Evolutionary conservation across 192 early-diverging fungal species (phyloP), one percentile per base, ranked within the genome.

Genomic region (Coemansia sp.): DNA sequence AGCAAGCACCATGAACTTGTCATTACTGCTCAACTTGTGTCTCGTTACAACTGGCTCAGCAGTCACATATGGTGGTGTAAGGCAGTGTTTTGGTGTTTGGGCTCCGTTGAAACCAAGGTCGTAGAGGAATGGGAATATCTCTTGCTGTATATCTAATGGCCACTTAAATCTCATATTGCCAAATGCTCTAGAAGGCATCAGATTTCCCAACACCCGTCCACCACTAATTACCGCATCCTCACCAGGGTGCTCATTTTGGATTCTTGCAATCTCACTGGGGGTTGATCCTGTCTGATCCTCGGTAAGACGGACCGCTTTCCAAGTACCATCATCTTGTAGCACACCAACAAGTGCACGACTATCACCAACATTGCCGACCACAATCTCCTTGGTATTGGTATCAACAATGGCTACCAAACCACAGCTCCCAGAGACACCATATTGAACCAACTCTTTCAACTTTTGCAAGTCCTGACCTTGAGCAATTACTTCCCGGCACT

Each of bases 1-100:
- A 3, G 92, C 92, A 62, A 96, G 72, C 1, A 96, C 88, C 31
- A 96, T 68, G 65, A 91, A 94, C 65, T 80, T 72, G 65, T 93
- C 91, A 40, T 84, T 75, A 9, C 79, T 40, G 53, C 69, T 72
- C 7, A 95, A 71, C 62, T 87, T 74, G 60, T 90, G 88, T 62
- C 86, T 72, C 2, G 76, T 76, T 1, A 92, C 84, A 3, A 89
- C 88, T 2, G 94, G 94, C 55, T 86, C 84, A 1, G 93, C 92
- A 24, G 89, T 90, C 13, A 94, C 82, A 60, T 93, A 92, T 4
- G 91, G 89, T 27, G 90, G 91, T 11, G 93, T 87, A 0, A 68
- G 74, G 65, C 84, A 86, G 44, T 87, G 65, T 0, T 56, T 46
- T n/a, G 84, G 85, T 17, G 86, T 80, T 32, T 84, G 77, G 6